Evolutionary conservation across 140 eudicot genomes (phyloP), one percentile per base, ranked within the genome.

Genomic region (Anethum foeniculum): DNA sequence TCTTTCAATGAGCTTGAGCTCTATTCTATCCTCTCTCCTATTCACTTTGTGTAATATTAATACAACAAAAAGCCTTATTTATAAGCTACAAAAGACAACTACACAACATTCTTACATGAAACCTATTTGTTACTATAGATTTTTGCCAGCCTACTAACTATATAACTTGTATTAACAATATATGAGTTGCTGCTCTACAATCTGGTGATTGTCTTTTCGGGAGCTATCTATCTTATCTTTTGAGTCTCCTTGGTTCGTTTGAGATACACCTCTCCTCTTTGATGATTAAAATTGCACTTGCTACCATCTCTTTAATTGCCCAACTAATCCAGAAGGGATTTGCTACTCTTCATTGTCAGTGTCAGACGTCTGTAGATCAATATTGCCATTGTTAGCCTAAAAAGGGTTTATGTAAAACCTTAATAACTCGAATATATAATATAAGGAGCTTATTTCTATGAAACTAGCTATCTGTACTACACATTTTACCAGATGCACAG

Each of bases 341-440:
- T 67, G 6, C 84, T 80, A 79, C 60, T 90, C 87, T 21, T 46
- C 80, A 4, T 43, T 47, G 30, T 58, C 67, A 58, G 67, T n/a
- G 83, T 54, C 92, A n/a, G n/a, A n/a, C n/a, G n/a, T n/a, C n/a
- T n/a, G n/a, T n/a, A n/a, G n/a, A n/a, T 89, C 97, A 60, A 92
- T 89, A 80, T 90, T 34, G 1, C 96, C 94, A 71, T 92, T 86
- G 76, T 95, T 95, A 73, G 93, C 97, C 99, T 95, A 85, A 77
- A 87, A 60, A 60, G 68, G 34, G 34, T 60, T 60, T 60, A n/a
- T 25, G 6, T 60, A 60, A 12, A 60, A 30, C 68, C 34, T 60
- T 60, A 2, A 16, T 60, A 8, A n/a, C 68, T 60, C 16, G n/a
- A n/a, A n/a, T 14, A 60, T n/a, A 60, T 21, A 8, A 23, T 39